phyloP scores from a whole-genome alignment of 2,329 filamentous ascomycete genomes.

The Zasmidium cellare region DNA sequence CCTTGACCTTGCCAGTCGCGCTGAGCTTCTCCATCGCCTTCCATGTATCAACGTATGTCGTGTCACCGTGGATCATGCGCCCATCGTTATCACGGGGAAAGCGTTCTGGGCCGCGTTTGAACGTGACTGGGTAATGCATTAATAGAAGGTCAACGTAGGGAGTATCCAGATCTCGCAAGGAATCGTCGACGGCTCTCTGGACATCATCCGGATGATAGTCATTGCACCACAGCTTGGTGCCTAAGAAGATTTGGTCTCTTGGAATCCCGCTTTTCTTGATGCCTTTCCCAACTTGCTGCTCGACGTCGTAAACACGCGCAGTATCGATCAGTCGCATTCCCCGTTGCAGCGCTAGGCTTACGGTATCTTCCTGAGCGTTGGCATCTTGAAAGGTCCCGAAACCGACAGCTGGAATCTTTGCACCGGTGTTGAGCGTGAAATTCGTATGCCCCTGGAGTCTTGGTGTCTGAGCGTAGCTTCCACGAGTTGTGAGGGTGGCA shows the following conservation, averaged over 20 bases:
- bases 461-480: neutral
- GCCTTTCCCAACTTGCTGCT: slow-evolving; percentile 79
- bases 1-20: slow-evolving; percentile 47
- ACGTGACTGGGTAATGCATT: slow-evolving; percentile 15
- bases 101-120: slow-evolving; percentile 63
- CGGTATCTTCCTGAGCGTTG: slow-evolving; percentile 48
- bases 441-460: no score
- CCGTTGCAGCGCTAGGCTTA: slow-evolving; percentile 45
- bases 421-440: slow-evolving; percentile 37
- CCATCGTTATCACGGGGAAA: slow-evolving; percentile 38
- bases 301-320: slow-evolving; percentile 69
- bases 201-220: slow-evolving; percentile 56
- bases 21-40: slow-evolving; percentile 68
- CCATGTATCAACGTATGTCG: slow-evolving; percentile 60
- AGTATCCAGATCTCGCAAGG: slow-evolving; percentile 68
- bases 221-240: slow-evolving; percentile 62
- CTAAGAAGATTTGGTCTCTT: slow-evolving; percentile 66
- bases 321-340: slow-evolving; percentile 60
- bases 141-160: slow-evolving; percentile 50
- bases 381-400: slow-evolving; percentile 40
- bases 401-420: slow-evolving; percentile 37
- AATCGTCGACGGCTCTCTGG: slow-evolving; percentile 59
- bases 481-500: no score
- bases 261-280: slow-evolving; percentile 71
- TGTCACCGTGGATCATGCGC: slow-evolving; percentile 11